Percentiles rank a stretch among this genome's conserved stretches.
Evolutionary conservation across 345 rosid genomes (phyloP).

Genomic region (Bruguiera sexangula): DNA sequence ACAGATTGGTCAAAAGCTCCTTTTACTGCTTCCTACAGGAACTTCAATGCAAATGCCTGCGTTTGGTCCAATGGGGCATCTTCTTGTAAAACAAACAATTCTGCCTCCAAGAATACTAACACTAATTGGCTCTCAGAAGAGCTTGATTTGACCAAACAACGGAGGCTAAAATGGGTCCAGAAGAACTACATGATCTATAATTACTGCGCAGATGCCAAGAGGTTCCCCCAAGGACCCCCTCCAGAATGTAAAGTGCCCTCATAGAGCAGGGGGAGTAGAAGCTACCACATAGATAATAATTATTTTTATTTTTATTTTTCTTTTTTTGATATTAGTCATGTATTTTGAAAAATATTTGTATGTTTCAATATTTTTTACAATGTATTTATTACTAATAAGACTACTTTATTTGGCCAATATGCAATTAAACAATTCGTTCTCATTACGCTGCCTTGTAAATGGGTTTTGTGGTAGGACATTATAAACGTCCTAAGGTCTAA

Average conservation of each 20-base stretch:
- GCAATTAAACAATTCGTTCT: too few relatives aligned
- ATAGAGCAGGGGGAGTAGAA: background rate
- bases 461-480: too few relatives aligned
- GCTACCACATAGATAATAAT: background rate
- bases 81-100: slow-evolving; percentile 17
- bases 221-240: slow-evolving; percentile 5
- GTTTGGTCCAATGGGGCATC: slow-evolving; percentile 31
- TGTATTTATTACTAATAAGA: too few relatives aligned
- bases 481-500: too few relatives aligned
- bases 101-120: background rate
- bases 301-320: background rate
- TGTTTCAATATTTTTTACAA: background rate
- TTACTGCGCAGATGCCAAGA: slow-evolving; percentile 12
- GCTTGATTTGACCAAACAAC: background rate
- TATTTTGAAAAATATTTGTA: background rate
- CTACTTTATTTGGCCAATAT: too few relatives aligned
- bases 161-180: slow-evolving; percentile 13
- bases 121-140: background rate
- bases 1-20: slow-evolving; percentile 60
- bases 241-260: background rate
- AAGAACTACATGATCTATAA: slow-evolving; percentile 17
- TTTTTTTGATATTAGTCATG: background rate
- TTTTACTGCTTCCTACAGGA: slow-evolving; percentile 47
- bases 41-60: slow-evolving; percentile 41
- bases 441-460: too few relatives aligned